A percentile compares a stretch with the other conserved stretches of the same genome.
phyloP scores from a whole-genome alignment of 2,329 filamentous ascomycete genomes.

The Orbilia oligospora region DNA sequence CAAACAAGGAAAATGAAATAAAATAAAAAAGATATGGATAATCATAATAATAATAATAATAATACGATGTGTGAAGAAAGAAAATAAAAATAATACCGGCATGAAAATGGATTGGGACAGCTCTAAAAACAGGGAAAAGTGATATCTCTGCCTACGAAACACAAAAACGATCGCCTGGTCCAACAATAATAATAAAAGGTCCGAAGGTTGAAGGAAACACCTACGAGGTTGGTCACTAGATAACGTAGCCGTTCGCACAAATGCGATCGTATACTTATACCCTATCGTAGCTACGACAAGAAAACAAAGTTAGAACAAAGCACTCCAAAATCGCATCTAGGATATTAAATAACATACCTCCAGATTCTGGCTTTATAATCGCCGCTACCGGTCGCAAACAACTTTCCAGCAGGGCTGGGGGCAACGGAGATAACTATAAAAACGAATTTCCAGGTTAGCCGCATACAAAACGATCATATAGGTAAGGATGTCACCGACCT shows the following conservation, averaged over 20 bases:
- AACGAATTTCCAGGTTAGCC: conserved; percentile 35
- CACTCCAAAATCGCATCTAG: background rate
- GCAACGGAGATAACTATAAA: conserved; percentile 89
- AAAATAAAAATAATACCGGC: conserved; percentile 14
- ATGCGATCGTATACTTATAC: conserved; percentile 27
- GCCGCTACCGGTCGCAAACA: conserved; percentile 96
- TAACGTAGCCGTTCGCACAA: conserved; percentile 8
- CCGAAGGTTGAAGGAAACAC: conserved; percentile 21
- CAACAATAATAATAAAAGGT: conserved; percentile 47
- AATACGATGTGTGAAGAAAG: conserved; percentile 27
- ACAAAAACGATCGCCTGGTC: conserved; percentile 43
- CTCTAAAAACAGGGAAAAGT: conserved; percentile 50
- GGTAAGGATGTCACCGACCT: conserved; percentile 69
- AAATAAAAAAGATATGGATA: conserved; percentile 38
- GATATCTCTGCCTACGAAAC: conserved; percentile 52
- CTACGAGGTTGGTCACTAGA: conserved; percentile 11
- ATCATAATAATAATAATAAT: conserved; percentile 41
- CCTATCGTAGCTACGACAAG: conserved; percentile 44
- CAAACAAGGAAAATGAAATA: conserved; percentile 11
- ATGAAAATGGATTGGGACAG: conserved; percentile 9
- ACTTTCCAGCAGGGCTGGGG: conserved; percentile 86
- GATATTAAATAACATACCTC: conserved; percentile 67
- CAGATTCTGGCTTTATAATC: conserved; percentile 98
- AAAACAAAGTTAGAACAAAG: conserved; percentile 14
- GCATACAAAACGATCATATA: background rate